A percentile compares a stretch with the other conserved stretches of the same genome.
Conservation (phyloP, 108 stramenopile species). For the Skeletonema costatum region DNA sequence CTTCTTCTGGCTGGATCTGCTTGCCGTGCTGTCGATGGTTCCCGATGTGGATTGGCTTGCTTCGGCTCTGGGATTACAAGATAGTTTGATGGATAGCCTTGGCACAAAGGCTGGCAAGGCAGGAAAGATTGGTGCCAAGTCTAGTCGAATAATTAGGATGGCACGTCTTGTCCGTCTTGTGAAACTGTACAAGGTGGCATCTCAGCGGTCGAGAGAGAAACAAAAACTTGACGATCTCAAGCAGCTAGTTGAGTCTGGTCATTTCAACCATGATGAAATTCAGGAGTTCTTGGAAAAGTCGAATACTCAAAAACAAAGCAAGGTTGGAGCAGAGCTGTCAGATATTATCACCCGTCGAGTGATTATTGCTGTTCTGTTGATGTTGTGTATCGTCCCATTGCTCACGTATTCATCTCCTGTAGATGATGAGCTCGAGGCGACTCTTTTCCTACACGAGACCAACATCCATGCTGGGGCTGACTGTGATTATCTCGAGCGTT, state of each 20-base stretch:
- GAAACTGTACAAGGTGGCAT: conserved; percentile 74
- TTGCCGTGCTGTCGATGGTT: conserved; percentile 67
- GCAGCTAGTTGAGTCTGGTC: conserved; percentile 50
- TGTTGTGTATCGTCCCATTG: conserved; percentile 64
- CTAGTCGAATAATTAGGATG: conserved; percentile 67
- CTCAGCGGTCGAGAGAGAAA: conserved; percentile 49
- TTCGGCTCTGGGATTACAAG: conserved; percentile 35
- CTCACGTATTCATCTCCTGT: conserved; percentile 50
- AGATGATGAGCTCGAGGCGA: conserved; percentile 33
- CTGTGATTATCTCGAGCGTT: conserved; percentile 39
- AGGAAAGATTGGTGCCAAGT: conserved; percentile 53
- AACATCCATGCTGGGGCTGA: conserved; percentile 38
- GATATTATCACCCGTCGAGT: conserved; percentile 77
- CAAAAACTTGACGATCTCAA: conserved; percentile 47
- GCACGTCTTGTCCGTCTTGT: conserved; percentile 71
- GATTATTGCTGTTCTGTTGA: conserved; percentile 61
- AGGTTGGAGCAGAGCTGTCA: conserved; percentile 72
- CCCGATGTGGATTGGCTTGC: conserved; percentile 64
- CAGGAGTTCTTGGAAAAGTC: conserved; percentile 49
- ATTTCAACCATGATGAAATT: conserved; percentile 48
- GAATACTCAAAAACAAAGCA: conserved; percentile 50
- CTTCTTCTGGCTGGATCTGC: conserved; percentile 78
- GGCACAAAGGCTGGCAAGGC: conserved; percentile 50
- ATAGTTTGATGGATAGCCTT: conserved; percentile 29
- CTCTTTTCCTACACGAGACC: conserved; percentile 34